Conservation (phyloP, 257 asterid species). For the Primulina eburnea region DNA sequence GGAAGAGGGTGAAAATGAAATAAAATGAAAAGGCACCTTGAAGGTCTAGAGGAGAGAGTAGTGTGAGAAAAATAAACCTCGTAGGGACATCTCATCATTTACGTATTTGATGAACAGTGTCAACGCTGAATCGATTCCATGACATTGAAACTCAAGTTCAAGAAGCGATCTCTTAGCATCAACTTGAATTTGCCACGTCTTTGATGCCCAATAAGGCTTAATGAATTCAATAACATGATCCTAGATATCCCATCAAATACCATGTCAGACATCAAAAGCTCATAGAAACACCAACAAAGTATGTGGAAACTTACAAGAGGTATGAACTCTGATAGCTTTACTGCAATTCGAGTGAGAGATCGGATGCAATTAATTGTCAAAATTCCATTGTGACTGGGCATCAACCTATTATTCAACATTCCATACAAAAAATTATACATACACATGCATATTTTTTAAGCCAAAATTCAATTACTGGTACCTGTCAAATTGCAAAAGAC, state of each 20-base stretch:
- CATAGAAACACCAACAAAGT: slow-evolving; percentile 10
- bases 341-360: slow-evolving; percentile 74
- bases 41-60: not conserved
- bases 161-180: slow-evolving; percentile 87
- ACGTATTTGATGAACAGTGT: slow-evolving; percentile 64
- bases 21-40: not conserved
- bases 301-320: slow-evolving; percentile 66
- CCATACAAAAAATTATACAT: slow-evolving; percentile 12
- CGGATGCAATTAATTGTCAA: slow-evolving; percentile 80
- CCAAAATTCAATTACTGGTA: slow-evolving; percentile 28
- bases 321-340: slow-evolving; percentile 78
- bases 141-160: slow-evolving; percentile 80
- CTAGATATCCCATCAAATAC: slow-evolving; percentile 42
- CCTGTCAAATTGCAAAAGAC: slow-evolving; percentile 97
- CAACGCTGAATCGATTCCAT: slow-evolving; percentile 80
- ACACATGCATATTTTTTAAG: not conserved
- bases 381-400: slow-evolving; percentile 97
- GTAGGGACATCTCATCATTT: slow-evolving; percentile 63
- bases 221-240: slow-evolving; percentile 67
- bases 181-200: slow-evolving; percentile 70
- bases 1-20: slow-evolving; percentile 7
- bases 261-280: slow-evolving; percentile 32
- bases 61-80: slow-evolving; percentile 50
- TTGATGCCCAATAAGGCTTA: slow-evolving; percentile 56
- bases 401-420: slow-evolving; percentile 54